phyloP scores from a whole-genome alignment of 2,329 filamentous ascomycete genomes.

The Periglandula ipomoeae region DNA sequence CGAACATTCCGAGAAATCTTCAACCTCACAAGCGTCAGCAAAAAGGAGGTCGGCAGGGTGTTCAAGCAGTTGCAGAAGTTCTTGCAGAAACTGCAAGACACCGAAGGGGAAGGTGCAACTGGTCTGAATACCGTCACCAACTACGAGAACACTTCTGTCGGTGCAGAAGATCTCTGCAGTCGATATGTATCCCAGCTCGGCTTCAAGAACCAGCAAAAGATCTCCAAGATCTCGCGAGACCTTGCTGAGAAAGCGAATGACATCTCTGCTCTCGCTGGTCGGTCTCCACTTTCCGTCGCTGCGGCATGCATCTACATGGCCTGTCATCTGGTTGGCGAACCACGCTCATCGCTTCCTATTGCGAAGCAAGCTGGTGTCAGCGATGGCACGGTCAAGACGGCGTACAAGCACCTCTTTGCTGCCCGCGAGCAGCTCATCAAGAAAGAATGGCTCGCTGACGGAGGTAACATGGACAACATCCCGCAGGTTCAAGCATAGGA shows the following conservation, averaged over 20 bases:
- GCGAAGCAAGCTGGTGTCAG: conserved; percentile 78
- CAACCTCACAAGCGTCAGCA: conserved; percentile 83
- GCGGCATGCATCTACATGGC: conserved; percentile 97
- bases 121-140: conserved; percentile 50
- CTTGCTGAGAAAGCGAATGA: conserved; percentile 70
- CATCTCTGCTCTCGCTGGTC: conserved; percentile 76
- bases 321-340: conserved; percentile 72
- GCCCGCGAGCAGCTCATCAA: conserved; percentile 67
- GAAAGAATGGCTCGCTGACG: conserved; percentile 63
- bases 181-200: conserved; percentile 83
- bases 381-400: conserved; percentile 92
- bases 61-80: conserved; percentile 92
- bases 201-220: conserved; percentile 59
- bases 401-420: conserved; percentile 80
- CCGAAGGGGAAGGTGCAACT: conserved; percentile 35
- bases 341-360: conserved; percentile 78
- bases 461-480: conserved; percentile 62
- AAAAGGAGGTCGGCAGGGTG: conserved; percentile 94
- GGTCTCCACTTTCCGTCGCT: conserved; percentile 87
- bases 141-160: conserved; percentile 71
- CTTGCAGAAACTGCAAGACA: conserved; percentile 63
- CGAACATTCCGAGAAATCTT: conserved; percentile 94
- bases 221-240: conserved; percentile 70
- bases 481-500: conserved; percentile 36
- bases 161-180: conserved; percentile 73